Conservation (phyloP, 2,329 filamentous ascomycete genomes). For the Phyllosticta ampelicida region DNA sequence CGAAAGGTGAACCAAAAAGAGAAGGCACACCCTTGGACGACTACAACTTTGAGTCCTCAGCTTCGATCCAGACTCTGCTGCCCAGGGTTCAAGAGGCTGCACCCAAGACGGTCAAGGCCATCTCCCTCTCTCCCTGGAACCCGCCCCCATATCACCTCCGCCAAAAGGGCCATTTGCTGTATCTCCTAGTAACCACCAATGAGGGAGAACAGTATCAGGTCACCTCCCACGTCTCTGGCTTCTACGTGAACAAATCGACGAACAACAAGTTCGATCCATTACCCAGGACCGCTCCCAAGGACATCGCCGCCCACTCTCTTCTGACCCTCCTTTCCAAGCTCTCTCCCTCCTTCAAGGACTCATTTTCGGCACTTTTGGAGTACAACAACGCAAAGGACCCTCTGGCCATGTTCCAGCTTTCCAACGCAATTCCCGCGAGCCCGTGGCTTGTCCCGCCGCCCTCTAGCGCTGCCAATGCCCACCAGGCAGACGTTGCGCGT, state of each 20-base stretch:
- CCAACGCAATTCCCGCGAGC: conserved; percentile 82
- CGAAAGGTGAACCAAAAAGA: conserved; percentile 16
- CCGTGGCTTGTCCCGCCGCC: conserved; percentile 79
- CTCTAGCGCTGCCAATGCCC: conserved; percentile 52
- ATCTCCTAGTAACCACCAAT: conserved; percentile 78
- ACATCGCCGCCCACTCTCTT: conserved; percentile 71
- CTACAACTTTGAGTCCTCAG: conserved; percentile 66
- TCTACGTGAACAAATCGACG: conserved; percentile 94
- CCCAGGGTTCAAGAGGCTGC: conserved; percentile 53
- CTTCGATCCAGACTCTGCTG: conserved; percentile 59
- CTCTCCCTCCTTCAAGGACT: conserved; percentile 69
- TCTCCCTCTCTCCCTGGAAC: conserved; percentile 90
- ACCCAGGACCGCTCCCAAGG: conserved; percentile 69
- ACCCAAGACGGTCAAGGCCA: conserved; percentile 83
- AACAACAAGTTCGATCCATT: conserved; percentile 91
- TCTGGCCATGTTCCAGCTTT: conserved; percentile 86
- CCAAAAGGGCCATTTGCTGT: conserved; percentile 85
- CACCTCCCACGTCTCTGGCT: conserved; percentile 85
- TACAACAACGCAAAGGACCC: conserved; percentile 79
- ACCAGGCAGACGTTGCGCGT: conserved; percentile 74
- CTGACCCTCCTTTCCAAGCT: conserved; percentile 66
- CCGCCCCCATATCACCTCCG: conserved; percentile 85
- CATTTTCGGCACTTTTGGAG: conserved; percentile 71
- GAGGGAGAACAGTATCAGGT: conserved; percentile 94
- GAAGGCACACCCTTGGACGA: conserved; percentile 42